Conservation (phyloP, 345 rosid species). For the Ceriops tagal region DNA sequence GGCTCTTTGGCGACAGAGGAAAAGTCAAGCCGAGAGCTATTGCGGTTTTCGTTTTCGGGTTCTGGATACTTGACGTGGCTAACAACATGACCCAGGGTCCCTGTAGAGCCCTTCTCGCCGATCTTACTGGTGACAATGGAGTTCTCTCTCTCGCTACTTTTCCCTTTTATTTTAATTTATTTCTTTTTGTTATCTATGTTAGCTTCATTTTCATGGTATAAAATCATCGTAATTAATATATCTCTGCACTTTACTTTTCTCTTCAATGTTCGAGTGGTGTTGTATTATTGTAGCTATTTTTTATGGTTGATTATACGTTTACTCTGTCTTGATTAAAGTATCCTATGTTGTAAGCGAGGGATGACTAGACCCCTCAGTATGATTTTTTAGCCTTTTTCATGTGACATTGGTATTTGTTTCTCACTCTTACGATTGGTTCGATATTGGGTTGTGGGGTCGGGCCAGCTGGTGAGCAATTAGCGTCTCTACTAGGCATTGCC, state of each 20-base stretch:
- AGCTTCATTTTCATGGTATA: background rate
- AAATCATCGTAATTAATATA: constrained; percentile 1
- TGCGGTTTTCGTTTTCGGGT: constrained; percentile 70
- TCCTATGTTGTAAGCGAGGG: background rate
- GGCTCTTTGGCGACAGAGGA: constrained; percentile 77
- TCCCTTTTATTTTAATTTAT: background rate
- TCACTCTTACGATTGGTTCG: background rate
- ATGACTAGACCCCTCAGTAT: background rate
- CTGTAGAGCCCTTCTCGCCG: constrained; percentile 92
- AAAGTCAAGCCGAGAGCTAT: constrained; percentile 65
- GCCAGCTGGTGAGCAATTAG: background rate
- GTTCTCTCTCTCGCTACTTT: background rate
- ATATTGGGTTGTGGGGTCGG: background rate
- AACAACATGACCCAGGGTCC: constrained; percentile 96
- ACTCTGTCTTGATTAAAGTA: constrained; percentile 1
- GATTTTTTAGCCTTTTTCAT: background rate
- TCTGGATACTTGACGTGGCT: constrained; percentile 93
- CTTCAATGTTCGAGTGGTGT: background rate
- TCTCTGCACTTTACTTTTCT: background rate
- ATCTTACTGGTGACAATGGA: constrained; percentile 70
- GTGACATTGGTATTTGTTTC: background rate
- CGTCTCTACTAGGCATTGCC: background rate
- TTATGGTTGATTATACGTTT: background rate
- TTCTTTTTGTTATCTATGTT: background rate
- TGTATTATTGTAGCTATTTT: background rate